These are phyloP conservation scores for Amborella trichopoda DNA, from an alignment of 164 flowering plant species.

Conservation along the genomic window DNA sequence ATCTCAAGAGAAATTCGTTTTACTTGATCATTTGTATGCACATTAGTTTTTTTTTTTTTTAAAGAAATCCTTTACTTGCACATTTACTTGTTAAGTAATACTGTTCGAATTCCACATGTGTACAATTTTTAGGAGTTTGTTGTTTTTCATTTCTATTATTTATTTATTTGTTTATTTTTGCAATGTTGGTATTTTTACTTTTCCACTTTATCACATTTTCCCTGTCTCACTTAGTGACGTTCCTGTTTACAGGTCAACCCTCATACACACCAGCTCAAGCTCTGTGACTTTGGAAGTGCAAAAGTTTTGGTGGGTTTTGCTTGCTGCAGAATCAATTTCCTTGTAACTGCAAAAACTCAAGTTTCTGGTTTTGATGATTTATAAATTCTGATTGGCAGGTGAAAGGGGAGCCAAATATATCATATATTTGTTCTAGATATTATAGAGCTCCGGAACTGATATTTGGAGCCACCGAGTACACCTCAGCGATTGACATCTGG, in stretches of 20 bases:
- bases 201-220: no score
- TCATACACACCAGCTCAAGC: constrained; percentile 44
- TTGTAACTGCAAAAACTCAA: neutral
- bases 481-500: constrained; percentile 63
- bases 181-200: no score
- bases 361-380: neutral
- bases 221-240: no score
- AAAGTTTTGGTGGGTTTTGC: constrained; percentile 46
- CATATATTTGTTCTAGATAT: constrained; percentile 60
- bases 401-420: constrained; percentile 66
- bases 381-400: constrained; percentile 24
- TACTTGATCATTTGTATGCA: no score
- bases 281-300: constrained; percentile 56
- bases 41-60: no score
- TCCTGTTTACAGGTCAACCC: constrained; percentile 41
- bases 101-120: no score
- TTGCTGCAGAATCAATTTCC: neutral
- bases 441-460: constrained; percentile 66
- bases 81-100: no score
- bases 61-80: no score
- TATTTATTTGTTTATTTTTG: no score
- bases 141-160: no score
- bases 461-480: constrained; percentile 65
- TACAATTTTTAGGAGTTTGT: no score
- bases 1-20: no score